A percentile compares a stretch with the other conserved stretches of the same genome.
These are phyloP conservation scores for Austroboletus niveus DNA, from an alignment of 1,284 basidiomycete species.

Conservation along the genomic window DNA sequence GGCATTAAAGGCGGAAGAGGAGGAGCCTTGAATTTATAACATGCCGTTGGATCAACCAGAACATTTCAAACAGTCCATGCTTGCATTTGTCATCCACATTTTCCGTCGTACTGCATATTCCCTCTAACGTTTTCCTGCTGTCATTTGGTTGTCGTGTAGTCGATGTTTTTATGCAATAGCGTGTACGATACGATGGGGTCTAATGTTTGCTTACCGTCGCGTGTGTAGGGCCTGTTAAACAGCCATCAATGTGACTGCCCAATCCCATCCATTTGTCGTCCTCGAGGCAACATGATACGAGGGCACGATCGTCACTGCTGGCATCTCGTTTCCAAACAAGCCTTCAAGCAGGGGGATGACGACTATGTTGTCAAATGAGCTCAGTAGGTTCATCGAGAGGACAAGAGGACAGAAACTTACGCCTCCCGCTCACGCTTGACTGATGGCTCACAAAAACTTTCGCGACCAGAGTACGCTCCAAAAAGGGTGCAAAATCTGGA, in stretches of 20 bases:
- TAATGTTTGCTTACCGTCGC: background rate
- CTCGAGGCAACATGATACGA: constrained; percentile 47
- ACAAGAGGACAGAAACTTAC: constrained; percentile 15
- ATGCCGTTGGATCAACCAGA: background rate
- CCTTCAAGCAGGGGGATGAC: constrained; percentile 16
- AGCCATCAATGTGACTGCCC: constrained; percentile 45
- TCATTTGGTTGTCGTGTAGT: constrained; percentile 1
- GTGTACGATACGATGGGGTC: constrained; percentile 5
- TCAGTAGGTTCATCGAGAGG: background rate
- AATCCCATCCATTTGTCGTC: constrained; percentile 51
- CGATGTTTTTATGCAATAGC: background rate
- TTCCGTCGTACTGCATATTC: constrained; percentile 6
- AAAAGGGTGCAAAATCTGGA: constrained; percentile 17
- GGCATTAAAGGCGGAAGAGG: constrained; percentile 57
- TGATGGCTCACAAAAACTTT: constrained; percentile 25
- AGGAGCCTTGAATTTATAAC: constrained; percentile 37
- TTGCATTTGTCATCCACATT: constrained; percentile 5
- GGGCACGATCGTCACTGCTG: constrained; percentile 56
- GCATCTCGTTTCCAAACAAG: constrained; percentile 22
- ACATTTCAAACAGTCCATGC: constrained; percentile 10
- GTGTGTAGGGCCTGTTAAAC: constrained; percentile 6
- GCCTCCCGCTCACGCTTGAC: constrained; percentile 1
- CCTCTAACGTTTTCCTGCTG: constrained; percentile 1
- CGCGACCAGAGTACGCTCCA: constrained; percentile 20
- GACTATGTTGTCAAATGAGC: constrained; percentile 4